A percentile compares a stretch with the other conserved stretches of the same genome.
These are phyloP conservation scores for Fusarium devonianum DNA, from an alignment of 2,329 filamentous ascomycete species.

Conservation along the genomic window DNA sequence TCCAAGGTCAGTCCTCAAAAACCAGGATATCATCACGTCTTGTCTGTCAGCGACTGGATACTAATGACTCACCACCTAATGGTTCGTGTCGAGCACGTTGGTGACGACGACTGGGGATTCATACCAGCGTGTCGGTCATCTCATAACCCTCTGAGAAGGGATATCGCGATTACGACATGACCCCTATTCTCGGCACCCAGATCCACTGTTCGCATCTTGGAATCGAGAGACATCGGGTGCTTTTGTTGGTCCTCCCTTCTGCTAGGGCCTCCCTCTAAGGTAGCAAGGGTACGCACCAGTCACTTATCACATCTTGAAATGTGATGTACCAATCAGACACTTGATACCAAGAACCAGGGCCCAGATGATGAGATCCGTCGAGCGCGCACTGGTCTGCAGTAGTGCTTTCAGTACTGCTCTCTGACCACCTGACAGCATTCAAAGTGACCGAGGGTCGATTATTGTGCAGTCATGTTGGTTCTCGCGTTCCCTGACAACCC, in stretches of 20 bases:
- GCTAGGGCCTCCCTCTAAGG: constrained; percentile 6
- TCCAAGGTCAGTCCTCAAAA: too few species aligned
- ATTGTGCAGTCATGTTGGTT: neutral
- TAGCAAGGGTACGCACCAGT: too few species aligned
- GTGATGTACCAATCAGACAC: constrained; percentile 4
- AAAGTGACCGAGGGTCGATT: neutral
- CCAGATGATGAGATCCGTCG: neutral
- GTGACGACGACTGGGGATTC: neutral
- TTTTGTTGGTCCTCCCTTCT: constrained; percentile 1
- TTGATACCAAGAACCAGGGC: neutral
- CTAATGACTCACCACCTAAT: neutral
- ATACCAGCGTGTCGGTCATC: neutral
- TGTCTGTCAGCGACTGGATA: constrained; percentile 4
- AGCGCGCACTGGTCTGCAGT: neutral
- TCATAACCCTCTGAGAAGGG: neutral
- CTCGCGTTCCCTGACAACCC: neutral
- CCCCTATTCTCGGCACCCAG: neutral
- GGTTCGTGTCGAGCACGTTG: neutral
- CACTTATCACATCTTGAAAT: neutral
- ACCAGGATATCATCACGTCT: too few species aligned
- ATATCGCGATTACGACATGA: neutral
- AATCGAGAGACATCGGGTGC: neutral
- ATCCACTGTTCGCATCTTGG: neutral
- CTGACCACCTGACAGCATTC: constrained; percentile 1
- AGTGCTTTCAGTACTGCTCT: neutral